Conservation (phyloP, 345 rosid genomes). For the Euphorbia lathyris region DNA sequence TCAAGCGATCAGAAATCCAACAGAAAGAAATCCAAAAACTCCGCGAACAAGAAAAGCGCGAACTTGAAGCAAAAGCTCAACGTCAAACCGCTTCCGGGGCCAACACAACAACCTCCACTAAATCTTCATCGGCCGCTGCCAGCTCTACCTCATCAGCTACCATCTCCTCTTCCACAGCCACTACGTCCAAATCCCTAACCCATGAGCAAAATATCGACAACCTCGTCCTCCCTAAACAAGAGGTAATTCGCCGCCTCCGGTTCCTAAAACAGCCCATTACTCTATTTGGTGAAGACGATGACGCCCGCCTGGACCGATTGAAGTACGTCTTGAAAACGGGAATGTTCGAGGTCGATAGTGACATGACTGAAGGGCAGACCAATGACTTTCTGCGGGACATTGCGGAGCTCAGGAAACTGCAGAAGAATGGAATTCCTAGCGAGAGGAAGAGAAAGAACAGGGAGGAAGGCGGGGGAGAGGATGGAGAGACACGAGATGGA, state of each 20-base stretch:
- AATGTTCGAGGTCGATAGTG: conserved; percentile 86
- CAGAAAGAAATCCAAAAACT: conserved; percentile 82
- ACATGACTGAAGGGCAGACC: conserved; percentile 91
- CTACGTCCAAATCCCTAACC: conserved; percentile 65
- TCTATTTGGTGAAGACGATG: conserved; percentile 91
- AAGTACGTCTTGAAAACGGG: conserved; percentile 82
- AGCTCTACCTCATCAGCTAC: conserved; percentile 31
- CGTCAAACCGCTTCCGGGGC: conserved; percentile 40
- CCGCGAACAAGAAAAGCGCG: conserved; percentile 86
- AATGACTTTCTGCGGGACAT: conserved; percentile 96
- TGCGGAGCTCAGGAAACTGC: conserved; percentile 85
- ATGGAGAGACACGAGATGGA: conserved; percentile 63
- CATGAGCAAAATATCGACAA: conserved; percentile 77
- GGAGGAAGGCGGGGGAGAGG: conserved; percentile 73
- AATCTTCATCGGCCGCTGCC: conserved; percentile 32
- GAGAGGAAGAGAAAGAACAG: conserved; percentile 79
- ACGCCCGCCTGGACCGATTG: conserved; percentile 74
- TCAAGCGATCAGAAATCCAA: conserved; percentile 89
- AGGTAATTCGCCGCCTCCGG: conserved; percentile 87
- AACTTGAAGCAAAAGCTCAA: conserved; percentile 69
- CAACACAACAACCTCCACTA: conserved; percentile 28
- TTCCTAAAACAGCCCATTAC: conserved; percentile 90
- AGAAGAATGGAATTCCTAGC: conserved; percentile 72
- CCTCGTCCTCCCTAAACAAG: conserved; percentile 75
- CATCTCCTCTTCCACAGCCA: conserved; percentile 33